Percentiles rank a stretch among this genome's conserved stretches.
These are phyloP conservation scores for Persicaria maculosa DNA, from an alignment of 148 eudicot genomes.

Conservation along the genomic window DNA sequence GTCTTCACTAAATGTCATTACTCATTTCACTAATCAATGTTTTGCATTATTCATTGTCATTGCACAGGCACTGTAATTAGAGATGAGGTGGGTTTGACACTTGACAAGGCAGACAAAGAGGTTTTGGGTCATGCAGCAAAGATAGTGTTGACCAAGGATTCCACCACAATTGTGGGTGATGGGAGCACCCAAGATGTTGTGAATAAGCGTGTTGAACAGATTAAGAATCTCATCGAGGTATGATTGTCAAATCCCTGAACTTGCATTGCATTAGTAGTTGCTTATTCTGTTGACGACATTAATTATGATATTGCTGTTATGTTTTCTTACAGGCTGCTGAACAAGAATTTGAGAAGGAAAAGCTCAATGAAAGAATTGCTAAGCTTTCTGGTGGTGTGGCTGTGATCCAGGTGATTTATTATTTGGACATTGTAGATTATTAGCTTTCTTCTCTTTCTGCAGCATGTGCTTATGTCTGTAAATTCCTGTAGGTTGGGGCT, in stretches of 20 bases:
- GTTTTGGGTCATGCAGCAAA: slow-evolving; percentile 90
- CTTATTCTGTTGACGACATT: not conserved
- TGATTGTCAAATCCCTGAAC: not conserved
- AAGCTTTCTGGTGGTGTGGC: slow-evolving; percentile 96
- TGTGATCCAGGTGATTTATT: slow-evolving; percentile 62
- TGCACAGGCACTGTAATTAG: slow-evolving; percentile 76
- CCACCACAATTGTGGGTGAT: slow-evolving; percentile 83
- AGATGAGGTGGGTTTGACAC: slow-evolving; percentile 78
- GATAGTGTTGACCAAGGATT: slow-evolving; percentile 78
- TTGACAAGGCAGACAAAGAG: slow-evolving; percentile 76
- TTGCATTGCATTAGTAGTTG: not conserved
- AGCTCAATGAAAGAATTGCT: slow-evolving; percentile 87
- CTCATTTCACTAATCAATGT: not conserved
- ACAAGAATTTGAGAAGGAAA: slow-evolving; percentile 89
- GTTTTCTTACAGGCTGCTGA: slow-evolving; percentile 52
- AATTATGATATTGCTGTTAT: not conserved
- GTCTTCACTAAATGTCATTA: not conserved
- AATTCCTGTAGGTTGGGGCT: slow-evolving; percentile 66
- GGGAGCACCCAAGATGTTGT: slow-evolving; percentile 89
- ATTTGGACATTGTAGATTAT: not conserved
- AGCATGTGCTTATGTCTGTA: not conserved
- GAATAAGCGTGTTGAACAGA: slow-evolving; percentile 70
- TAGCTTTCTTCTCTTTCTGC: not conserved
- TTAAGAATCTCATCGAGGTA: slow-evolving; percentile 84
- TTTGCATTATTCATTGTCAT: not conserved